Conservation (phyloP, 164 flowering plant genomes). For the Warburgia ugandensis region DNA sequence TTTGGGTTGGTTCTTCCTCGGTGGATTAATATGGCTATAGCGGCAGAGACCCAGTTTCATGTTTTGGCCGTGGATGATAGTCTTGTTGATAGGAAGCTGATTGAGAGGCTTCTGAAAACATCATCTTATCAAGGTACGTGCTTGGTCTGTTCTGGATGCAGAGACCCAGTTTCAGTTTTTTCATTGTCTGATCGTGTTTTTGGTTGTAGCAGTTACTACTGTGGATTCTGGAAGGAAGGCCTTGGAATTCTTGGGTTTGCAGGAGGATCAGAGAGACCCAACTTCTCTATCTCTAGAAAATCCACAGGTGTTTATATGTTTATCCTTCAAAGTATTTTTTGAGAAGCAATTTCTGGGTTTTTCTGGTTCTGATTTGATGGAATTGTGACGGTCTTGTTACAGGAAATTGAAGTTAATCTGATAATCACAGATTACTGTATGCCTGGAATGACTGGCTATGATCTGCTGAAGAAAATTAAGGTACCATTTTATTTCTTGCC, state of each 20-base stretch:
- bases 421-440: slow-evolving; percentile 45
- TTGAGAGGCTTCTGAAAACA: slow-evolving; percentile 61
- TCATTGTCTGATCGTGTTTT: not conserved
- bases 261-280: slow-evolving; percentile 12
- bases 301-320: slow-evolving; percentile 4
- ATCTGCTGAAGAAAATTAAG: slow-evolving; percentile 38
- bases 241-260: slow-evolving; percentile 34
- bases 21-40: slow-evolving; percentile 26
- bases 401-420: slow-evolving; percentile 34
- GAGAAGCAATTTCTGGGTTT: not conserved
- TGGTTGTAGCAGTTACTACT: slow-evolving; percentile 29
- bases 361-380: no score
- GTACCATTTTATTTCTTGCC: slow-evolving; percentile 11
- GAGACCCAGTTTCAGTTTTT: not conserved
- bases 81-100: slow-evolving; percentile 55
- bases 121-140: slow-evolving; percentile 45
- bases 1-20: no score
- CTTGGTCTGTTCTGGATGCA: no score
- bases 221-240: slow-evolving; percentile 46
- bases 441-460: slow-evolving; percentile 58
- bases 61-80: slow-evolving; percentile 83
- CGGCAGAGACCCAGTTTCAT: slow-evolving; percentile 51
- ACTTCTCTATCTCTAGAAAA: slow-evolving; percentile 16
- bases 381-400: slow-evolving; percentile 1
- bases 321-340: not conserved